phyloP scores from a whole-genome alignment of 2,329 filamentous ascomycete species.

The Grosmannia clavigera region DNA sequence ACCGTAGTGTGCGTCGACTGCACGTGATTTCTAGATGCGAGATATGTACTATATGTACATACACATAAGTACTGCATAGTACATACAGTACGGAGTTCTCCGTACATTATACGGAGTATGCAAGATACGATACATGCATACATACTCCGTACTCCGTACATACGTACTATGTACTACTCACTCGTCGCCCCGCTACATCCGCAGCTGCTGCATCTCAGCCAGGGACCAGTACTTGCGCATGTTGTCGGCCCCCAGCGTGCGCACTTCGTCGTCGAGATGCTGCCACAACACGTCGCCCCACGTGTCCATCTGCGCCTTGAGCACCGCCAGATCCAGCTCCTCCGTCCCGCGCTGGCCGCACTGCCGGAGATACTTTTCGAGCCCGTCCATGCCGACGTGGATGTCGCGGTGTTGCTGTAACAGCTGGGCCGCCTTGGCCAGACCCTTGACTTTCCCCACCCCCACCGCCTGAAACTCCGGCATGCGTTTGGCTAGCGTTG shows the following conservation, averaged over 20 bases:
- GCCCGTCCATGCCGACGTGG: conserved; percentile 58
- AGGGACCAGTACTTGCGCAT: conserved; percentile 41
- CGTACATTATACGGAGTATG: not conserved
- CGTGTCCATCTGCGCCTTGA: conserved; percentile 61
- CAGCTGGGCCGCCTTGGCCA: conserved; percentile 41
- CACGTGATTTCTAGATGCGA: too few relatives aligned
- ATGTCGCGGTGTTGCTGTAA: conserved; percentile 67
- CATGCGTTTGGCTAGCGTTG: conserved; percentile 64
- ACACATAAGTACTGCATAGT: too few relatives aligned
- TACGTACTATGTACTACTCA: too few relatives aligned
- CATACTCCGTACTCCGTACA: not conserved
- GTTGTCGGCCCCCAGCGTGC: conserved; percentile 66
- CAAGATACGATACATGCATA: not conserved
- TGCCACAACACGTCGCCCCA: conserved; percentile 71
- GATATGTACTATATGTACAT: too few relatives aligned
- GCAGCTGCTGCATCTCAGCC: conserved; percentile 48
- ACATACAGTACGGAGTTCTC: too few relatives aligned
- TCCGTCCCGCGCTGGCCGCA: conserved; percentile 38
- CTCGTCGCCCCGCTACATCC: conserved; percentile 37
- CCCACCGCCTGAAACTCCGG: conserved; percentile 50
- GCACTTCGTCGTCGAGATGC: conserved; percentile 78
- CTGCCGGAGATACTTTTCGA: conserved; percentile 51
- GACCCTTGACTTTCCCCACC: not conserved
- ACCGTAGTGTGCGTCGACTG: too few relatives aligned
- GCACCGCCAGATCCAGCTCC: conserved; percentile 40